Evolutionary conservation across 345 rosid species (phyloP).

Genomic region (Linum usitatissimum): DNA sequence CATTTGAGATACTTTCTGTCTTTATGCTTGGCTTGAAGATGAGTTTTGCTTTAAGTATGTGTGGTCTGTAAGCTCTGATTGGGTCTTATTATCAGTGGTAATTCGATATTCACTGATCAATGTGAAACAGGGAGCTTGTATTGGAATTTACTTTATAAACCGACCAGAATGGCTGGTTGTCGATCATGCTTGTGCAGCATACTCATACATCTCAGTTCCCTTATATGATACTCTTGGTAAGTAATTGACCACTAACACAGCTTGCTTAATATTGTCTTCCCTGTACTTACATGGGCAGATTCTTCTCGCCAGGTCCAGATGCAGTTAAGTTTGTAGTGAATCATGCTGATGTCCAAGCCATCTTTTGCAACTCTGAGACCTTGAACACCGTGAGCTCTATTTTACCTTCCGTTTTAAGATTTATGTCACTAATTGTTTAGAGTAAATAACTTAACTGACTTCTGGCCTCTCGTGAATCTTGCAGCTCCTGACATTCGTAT

Average conservation of each 20-base stretch:
- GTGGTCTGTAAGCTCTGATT: neutral
- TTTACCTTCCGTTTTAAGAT: constrained; percentile 10
- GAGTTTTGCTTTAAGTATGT: neutral
- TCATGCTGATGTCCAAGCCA: constrained; percentile 67
- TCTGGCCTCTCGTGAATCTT: constrained; percentile 11
- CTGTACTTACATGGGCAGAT: constrained; percentile 13
- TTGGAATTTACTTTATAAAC: constrained; percentile 68
- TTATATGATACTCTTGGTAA: constrained; percentile 88
- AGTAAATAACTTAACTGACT: constrained; percentile 5
- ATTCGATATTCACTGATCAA: neutral
- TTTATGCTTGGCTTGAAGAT: neutral
- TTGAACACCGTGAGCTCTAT: constrained; percentile 51
- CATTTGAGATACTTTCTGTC: neutral
- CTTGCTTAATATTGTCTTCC: neutral
- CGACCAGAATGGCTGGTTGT: constrained; percentile 89
- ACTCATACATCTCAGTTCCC: constrained; percentile 83
- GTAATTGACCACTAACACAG: constrained; percentile 10
- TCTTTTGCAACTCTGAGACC: constrained; percentile 75
- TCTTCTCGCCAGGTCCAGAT: constrained; percentile 56
- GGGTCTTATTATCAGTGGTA: neutral
- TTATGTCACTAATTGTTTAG: neutral
- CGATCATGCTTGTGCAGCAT: constrained; percentile 94
- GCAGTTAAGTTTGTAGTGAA: constrained; percentile 67
- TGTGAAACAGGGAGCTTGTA: constrained; percentile 51
- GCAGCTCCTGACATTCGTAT: constrained; percentile 69